These are phyloP conservation scores for Verticillium alfalfae DNA, from an alignment of 2,329 filamentous ascomycete genomes.

Conservation along the genomic window DNA sequence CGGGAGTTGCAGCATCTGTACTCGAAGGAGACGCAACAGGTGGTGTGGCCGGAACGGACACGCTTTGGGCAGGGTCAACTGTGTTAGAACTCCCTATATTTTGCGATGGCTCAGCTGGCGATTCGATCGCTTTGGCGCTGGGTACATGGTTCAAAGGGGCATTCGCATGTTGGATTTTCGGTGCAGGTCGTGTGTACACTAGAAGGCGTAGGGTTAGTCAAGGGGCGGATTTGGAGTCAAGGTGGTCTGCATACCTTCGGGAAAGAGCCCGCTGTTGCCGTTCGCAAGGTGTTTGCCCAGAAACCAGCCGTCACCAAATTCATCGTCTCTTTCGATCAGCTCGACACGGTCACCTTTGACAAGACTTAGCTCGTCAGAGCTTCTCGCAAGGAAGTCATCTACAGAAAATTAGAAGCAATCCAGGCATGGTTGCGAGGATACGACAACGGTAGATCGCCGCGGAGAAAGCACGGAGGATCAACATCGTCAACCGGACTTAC, in stretches of 20 bases:
- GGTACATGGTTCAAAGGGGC: background rate
- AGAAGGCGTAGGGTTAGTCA: conserved; percentile 2
- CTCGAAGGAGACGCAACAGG: conserved; percentile 6
- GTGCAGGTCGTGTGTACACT: conserved; percentile 59
- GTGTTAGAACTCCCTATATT: background rate
- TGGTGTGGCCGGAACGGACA: conserved; percentile 1
- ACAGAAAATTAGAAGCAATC: background rate
- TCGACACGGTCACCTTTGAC: conserved; percentile 80
- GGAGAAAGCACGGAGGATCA: background rate
- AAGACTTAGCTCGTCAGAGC: conserved; percentile 87
- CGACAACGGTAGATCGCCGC: background rate
- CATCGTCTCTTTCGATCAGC: conserved; percentile 78
- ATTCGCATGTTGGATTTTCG: conserved; percentile 29
- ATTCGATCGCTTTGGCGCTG: background rate
- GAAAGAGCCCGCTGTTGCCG: conserved; percentile 72
- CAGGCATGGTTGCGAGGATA: background rate
- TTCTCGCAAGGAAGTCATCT: conserved; percentile 92
- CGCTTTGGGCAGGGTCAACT: background rate
- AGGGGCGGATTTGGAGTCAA: conserved; percentile 8
- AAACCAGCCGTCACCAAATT: conserved; percentile 87
- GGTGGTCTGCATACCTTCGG: conserved; percentile 59
- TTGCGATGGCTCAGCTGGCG: background rate
- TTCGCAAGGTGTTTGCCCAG: conserved; percentile 69
- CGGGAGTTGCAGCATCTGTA: conserved; percentile 22
- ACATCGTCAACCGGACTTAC: conserved; percentile 39